Base-by-base conservation (phyloP, 1,284 basidiomycete species). In the Microbotryum violaceum region DNA sequence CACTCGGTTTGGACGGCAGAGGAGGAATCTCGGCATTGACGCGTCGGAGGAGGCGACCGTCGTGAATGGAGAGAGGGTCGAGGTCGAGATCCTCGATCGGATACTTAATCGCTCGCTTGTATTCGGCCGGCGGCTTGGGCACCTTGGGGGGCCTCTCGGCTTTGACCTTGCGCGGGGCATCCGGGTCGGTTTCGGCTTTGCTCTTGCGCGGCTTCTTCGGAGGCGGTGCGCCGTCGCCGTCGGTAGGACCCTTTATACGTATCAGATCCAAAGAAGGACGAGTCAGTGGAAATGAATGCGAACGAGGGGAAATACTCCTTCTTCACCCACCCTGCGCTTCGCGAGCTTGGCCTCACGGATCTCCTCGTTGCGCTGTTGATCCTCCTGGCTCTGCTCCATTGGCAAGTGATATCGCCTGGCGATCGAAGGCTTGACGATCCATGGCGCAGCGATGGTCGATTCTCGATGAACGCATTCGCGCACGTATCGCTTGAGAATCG, bases 401-500 rank as follows among this genome's bases (percentile, higher is more conserved):
- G 87, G 84, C 23, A 98, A 85, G 8, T 86, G 86, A 75, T 91
- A 96, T 57, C 85, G 83, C 65, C 82, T 79, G 0, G 91, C 92
- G 57, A 97, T 86, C 14, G 80, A 77, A 6, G 84, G 82, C 74
- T 97, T 96, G 45, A 97, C 91, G 2, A 85, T 85, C 94, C 94
- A 98, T 4, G 94, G 92, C 0, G 90, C 89, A 42, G 89, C 91
- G 46, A 94, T 86, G 21, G 89, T 87, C 16, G 91, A 82, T 64
- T 94, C 91, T 54, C 94, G 85, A 69, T 88, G 84, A 4, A 97
- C 86, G 72, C 90, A 93, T 73, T 97, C 94, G 64, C 90, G 87
- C 56, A 98, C 87, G 77, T 94, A 97, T 46, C 92, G 88, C 67
- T 92, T 89, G 33, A 98, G 82, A 70, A 97, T 94, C 18, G 92